Base-by-base conservation (phyloP, 2,329 filamentous ascomycete species). In the Xylaria sp. region DNA sequence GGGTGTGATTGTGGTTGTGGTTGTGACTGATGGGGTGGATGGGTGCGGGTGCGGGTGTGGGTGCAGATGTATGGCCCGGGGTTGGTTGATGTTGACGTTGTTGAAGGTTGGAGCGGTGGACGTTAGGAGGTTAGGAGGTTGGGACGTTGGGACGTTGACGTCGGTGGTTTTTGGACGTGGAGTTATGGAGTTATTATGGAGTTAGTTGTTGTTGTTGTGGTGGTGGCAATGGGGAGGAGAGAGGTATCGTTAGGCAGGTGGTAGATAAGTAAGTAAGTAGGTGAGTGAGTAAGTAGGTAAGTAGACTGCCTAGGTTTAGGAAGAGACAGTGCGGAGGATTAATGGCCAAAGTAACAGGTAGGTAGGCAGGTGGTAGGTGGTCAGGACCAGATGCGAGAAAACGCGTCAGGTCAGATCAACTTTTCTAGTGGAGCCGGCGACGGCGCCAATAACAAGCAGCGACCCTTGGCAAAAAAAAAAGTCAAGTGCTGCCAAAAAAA, bases 381-480 rank as follows among this genome's bases (percentile, higher is more conserved):
- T 56, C 62, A 51, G 47, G 63, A 50, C 66, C 47, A 61, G 62
- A 66, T 70, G 69, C 59, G 54, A 71, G 71, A 74, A 75, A 75
- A 76, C 74, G 73, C 74, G 74, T 75, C 74, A 66, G 66, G 66
- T 66, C 53, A 61, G 59, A 65, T 69, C 66, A 65, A 73, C 71
- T 72, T 73, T 68, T 69, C 69, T 71, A 69, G 69, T 72, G 67
- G 72, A 71, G 69, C 63, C 55, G 64, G 51, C 42, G 63, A 73
- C 63, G 69, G 73, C 62, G 66, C 72, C 70, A 73, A 71, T 66
- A 70, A 68, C 64, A 71, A 71, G 61, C 61, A 39, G 67, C n/a
- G n/a, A 59, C 57, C 49, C 61, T 64, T 68, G 68, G 68, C 65
- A 59, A 61, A 51, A 31, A 61, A 61, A 36, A 31, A 62, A 38